Evolutionary conservation across 106 monocot genomes (phyloP).

Genomic region (Acanthochlamys bracteata): DNA sequence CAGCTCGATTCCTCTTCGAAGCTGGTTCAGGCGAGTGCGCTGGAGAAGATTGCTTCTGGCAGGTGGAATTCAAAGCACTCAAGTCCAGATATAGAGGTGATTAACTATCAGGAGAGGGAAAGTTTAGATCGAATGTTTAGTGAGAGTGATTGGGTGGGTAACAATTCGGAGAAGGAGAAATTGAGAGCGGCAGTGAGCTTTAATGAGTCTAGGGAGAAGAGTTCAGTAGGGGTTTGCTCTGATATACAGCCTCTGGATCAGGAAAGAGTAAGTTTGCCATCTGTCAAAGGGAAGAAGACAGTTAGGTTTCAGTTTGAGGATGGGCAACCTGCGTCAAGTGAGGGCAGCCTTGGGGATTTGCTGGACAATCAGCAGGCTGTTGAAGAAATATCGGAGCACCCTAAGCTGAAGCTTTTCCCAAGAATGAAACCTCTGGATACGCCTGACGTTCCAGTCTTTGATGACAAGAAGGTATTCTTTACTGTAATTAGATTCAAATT

Average conservation of each 20-base stretch:
- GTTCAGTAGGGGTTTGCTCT: not conserved
- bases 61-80: constrained; percentile 55
- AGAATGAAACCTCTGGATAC: constrained; percentile 40
- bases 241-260: not conserved
- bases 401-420: constrained; percentile 51
- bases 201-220: constrained; percentile 9
- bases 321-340: constrained; percentile 22
- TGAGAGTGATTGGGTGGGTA: constrained; percentile 13
- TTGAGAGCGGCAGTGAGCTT: not conserved
- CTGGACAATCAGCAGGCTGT: constrained; percentile 10
- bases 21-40: constrained; percentile 88
- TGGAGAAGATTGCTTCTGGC: constrained; percentile 83
- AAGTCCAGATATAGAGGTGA: constrained; percentile 24
- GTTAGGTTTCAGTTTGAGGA: too few species aligned
- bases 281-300: too few species aligned
- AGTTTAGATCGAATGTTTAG: constrained; percentile 4
- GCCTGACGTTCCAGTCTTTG: constrained; percentile 9
- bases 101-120: constrained; percentile 17
- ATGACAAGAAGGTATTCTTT: constrained; percentile 14
- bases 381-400: constrained; percentile 31
- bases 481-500: not conserved
- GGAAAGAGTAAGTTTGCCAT: constrained; percentile 17
- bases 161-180: constrained; percentile 5
- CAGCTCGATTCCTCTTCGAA: constrained; percentile 21
- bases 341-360: constrained; percentile 23